A percentile compares a stretch with the other conserved stretches of the same genome.
Evolutionary conservation across 805 yeast species (phyloP).

Genomic region (Phaffomyces thermotolerans): DNA sequence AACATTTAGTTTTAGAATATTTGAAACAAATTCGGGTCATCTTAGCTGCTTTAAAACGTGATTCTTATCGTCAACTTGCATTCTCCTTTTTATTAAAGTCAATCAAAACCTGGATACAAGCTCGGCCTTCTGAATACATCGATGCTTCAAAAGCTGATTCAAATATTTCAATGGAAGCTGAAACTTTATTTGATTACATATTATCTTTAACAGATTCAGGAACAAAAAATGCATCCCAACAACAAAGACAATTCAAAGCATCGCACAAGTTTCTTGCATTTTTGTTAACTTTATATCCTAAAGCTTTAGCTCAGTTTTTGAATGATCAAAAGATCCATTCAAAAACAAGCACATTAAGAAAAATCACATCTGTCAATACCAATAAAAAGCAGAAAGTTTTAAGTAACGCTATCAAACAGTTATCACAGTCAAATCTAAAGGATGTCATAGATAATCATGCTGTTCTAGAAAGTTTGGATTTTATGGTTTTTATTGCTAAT

Average conservation of each 20-base stretch:
- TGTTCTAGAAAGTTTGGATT: constrained; percentile 23
- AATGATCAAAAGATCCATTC: neutral
- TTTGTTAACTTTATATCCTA: constrained; percentile 28
- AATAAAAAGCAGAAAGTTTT: constrained; percentile 21
- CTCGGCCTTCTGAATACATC: constrained; percentile 40
- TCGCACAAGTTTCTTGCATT: constrained; percentile 29
- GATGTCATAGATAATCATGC: constrained; percentile 18
- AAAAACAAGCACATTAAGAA: constrained; percentile 16
- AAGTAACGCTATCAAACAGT: constrained; percentile 12
- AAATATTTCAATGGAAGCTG: constrained; percentile 23
- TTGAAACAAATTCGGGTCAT: constrained; percentile 33
- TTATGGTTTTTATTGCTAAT: constrained; percentile 26
- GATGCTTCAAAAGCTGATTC: constrained; percentile 19
- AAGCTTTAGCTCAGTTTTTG: constrained; percentile 23
- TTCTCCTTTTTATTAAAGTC: constrained; percentile 40
- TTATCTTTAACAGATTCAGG: constrained; percentile 23
- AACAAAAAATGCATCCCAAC: neutral
- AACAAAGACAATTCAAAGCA: constrained; percentile 20
- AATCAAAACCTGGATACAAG: constrained; percentile 41
- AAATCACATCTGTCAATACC: constrained; percentile 14
- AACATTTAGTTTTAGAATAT: constrained; percentile 29
- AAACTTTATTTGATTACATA: constrained; percentile 30
- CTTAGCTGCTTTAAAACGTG: constrained; percentile 31
- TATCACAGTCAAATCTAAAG: constrained; percentile 12
- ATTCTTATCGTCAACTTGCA: constrained; percentile 39